Percentiles rank a stretch among this genome's conserved stretches.
Evolutionary conservation across 2,329 filamentous ascomycete genomes (phyloP).

Genomic region (Stromatinia cepivora): DNA sequence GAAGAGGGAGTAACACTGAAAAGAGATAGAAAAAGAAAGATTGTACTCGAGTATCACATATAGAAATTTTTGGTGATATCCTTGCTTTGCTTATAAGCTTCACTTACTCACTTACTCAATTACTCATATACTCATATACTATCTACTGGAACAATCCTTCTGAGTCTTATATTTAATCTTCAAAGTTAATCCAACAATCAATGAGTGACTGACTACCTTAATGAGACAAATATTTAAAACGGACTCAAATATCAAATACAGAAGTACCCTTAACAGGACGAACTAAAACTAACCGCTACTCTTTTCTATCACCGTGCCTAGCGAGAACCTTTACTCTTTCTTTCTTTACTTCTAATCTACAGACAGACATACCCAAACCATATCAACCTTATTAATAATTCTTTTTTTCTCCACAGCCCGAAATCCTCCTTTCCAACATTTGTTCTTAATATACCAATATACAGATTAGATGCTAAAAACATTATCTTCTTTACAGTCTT

Average conservation of each 20-base stretch:
- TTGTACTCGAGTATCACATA: slow-evolving; percentile 4
- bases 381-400: slow-evolving; percentile 6
- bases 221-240: slow-evolving; percentile 1
- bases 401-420: slow-evolving; percentile 1
- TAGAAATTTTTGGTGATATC: neutral
- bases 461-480: slow-evolving; percentile 37
- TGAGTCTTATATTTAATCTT: neutral
- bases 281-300: neutral
- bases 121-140: neutral
- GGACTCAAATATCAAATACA: neutral
- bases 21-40: neutral
- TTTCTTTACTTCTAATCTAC: neutral
- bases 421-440: slow-evolving; percentile 26
- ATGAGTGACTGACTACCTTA: neutral
- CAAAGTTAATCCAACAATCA: neutral
- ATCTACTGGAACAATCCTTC: neutral
- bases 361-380: neutral
- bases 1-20: neutral
- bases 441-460: slow-evolving; percentile 31
- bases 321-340: slow-evolving; percentile 22
- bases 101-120: neutral
- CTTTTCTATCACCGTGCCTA: slow-evolving; percentile 16
- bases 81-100: slow-evolving; percentile 7
- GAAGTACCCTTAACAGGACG: neutral
- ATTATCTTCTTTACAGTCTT: slow-evolving; percentile 31